Evolutionary conservation across 495 filamentous ascomycete genomes (phyloP).

Genomic region (Aspergillus wentii): DNA sequence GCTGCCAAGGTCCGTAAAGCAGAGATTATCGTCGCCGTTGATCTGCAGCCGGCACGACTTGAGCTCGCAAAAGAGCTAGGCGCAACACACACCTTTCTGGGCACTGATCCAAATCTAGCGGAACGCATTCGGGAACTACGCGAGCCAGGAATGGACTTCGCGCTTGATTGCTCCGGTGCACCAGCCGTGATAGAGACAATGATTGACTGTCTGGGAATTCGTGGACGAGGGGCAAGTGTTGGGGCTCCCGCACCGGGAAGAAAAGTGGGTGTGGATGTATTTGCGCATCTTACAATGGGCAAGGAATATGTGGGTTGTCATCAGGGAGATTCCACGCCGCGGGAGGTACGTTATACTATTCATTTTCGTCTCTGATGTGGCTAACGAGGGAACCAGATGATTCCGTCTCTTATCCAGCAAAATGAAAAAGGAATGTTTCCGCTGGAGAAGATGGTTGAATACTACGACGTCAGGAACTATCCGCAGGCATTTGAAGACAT

Average conservation of each 20-base stretch:
- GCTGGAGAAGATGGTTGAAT: not conserved
- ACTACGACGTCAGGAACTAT: not conserved
- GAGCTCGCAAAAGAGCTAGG: conserved; percentile 29
- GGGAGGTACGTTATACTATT: too few relatives aligned
- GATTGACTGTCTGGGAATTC: conserved; percentile 9
- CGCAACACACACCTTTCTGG: conserved; percentile 24
- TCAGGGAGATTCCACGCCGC: conserved; percentile 6
- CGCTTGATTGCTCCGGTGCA: conserved; percentile 11
- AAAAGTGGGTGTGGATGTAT: conserved; percentile 8
- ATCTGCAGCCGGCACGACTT: conserved; percentile 24
- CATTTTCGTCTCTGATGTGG: too few relatives aligned
- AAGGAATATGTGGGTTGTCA: conserved; percentile 12
- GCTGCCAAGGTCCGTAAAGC: conserved; percentile 2
- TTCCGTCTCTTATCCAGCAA: not conserved
- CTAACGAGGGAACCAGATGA: not conserved
- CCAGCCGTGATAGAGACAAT: conserved; percentile 11
- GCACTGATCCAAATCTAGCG: conserved; percentile 1
- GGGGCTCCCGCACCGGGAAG: conserved; percentile 11
- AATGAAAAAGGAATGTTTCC: not conserved
- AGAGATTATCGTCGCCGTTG: conserved; percentile 29
- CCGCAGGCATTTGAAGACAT: not conserved
- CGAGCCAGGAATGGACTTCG: conserved; percentile 8
- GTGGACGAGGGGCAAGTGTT: conserved; percentile 9
- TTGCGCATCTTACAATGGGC: conserved; percentile 10
- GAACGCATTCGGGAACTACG: not conserved